These are phyloP conservation scores for Kazachstania africana DNA, from an alignment of 805 yeast species.

Conservation along the genomic window DNA sequence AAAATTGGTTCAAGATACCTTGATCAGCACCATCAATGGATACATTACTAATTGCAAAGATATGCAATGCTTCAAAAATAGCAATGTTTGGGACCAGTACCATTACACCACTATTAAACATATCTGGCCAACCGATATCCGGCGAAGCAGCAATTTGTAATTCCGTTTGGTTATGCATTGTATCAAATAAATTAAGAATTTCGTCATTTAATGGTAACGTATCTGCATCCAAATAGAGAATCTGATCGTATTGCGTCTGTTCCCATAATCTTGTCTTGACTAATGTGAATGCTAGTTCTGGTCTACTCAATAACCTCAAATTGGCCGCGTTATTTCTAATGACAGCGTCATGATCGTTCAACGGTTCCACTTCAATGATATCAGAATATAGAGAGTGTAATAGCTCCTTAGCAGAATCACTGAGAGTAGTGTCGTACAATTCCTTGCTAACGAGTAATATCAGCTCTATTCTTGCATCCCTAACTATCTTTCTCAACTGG, in stretches of 20 bases:
- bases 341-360: constrained; percentile 11
- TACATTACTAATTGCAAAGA: constrained; percentile 15
- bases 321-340: constrained; percentile 16
- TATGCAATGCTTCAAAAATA: constrained; percentile 32
- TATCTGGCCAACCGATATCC: constrained; percentile 88
- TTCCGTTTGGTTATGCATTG: constrained; percentile 13
- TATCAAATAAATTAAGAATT: constrained; percentile 15
- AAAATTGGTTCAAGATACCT: constrained; percentile 73
- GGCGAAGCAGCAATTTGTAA: constrained; percentile 43
- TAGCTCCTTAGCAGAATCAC: constrained; percentile 9
- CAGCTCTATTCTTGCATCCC: constrained; percentile 2
- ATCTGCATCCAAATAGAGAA: constrained; percentile 58
- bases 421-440: constrained; percentile 10
- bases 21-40: constrained; percentile 89
- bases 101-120: constrained; percentile 73
- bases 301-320: constrained; percentile 31
- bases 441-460: constrained; percentile 14
- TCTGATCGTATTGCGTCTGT: constrained; percentile 30
- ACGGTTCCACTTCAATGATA: constrained; percentile 18
- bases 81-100: constrained; percentile 40
- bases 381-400: constrained; percentile 16
- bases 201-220: constrained; percentile 34
- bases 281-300: constrained; percentile 41
- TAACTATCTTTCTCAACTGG: constrained; percentile 20
- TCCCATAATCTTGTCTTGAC: constrained; percentile 42